These are phyloP conservation scores for Glonium stellatum DNA, from an alignment of 495 filamentous ascomycete species.

Conservation along the genomic window DNA sequence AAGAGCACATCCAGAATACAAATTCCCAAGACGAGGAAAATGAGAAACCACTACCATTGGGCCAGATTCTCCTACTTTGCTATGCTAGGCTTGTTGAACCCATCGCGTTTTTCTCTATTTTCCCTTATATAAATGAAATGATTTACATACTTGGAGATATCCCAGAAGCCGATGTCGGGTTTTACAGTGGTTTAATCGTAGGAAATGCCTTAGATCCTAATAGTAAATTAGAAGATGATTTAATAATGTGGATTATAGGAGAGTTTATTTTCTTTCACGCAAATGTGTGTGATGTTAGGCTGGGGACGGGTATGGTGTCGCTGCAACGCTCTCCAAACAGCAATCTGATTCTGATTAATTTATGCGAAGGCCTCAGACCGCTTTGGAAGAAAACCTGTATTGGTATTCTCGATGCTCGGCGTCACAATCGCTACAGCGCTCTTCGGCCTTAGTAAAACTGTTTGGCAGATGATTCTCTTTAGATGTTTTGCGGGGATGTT, in stretches of 20 bases:
- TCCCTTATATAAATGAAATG: conserved; percentile 71
- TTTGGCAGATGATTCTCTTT: conserved; percentile 62
- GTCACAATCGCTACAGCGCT: conserved; percentile 49
- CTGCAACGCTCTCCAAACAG: neutral
- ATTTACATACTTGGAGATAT: conserved; percentile 53
- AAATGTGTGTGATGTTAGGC: conserved; percentile 52
- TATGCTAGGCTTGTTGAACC: conserved; percentile 65
- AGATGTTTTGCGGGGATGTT: conserved; percentile 61
- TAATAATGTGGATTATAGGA: conserved; percentile 35
- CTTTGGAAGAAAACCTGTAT: conserved; percentile 59
- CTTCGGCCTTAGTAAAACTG: conserved; percentile 54
- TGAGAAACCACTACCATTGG: conserved; percentile 46
- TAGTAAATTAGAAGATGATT: neutral
- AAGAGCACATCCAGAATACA: neutral
- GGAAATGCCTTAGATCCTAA: conserved; percentile 1
- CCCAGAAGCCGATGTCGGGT: conserved; percentile 54
- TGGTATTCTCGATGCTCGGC: conserved; percentile 55
- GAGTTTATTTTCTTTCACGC: conserved; percentile 61
- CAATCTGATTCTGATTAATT: neutral
- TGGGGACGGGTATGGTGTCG: conserved; percentile 49
- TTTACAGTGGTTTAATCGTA: conserved; percentile 62
- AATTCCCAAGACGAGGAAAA: conserved; percentile 26
- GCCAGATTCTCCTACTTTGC: conserved; percentile 59
- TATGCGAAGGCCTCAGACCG: conserved; percentile 48
- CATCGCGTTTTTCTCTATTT: conserved; percentile 66